Base-by-base conservation (phyloP, 495 filamentous ascomycete species). In the Delitschia confertaspora region DNA sequence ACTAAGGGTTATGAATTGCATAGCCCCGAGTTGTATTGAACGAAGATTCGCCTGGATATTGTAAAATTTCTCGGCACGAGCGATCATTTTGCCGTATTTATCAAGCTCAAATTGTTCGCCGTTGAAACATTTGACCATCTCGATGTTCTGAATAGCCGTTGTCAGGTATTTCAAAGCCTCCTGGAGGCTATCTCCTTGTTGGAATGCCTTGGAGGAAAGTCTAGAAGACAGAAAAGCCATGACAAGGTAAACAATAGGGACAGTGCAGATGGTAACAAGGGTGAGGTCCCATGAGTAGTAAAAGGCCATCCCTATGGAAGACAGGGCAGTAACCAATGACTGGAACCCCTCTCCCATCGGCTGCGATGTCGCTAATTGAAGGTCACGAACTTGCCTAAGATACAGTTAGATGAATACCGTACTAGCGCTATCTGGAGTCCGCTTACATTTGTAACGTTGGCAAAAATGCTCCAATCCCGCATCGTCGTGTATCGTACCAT, bases 121-220 rank as follows among this genome's bases (percentile, higher is more conserved):
- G 57, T 94, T 93, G 65, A 83, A 84, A 24, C 73, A 81, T 60
- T 95, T 96, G 53, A 96, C 86, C 0, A 83, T 77, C 44, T 93
- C 87, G 33, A 98, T 89, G 3, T 74, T 74, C 0, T 70, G 65
- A 9, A 88, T 73, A 0, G 86, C 76, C 18, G 72, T 80, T 21
- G 74, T 80, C 9, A 77, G 75, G 23, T 76, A 66, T 59, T 88
- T 88, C 0, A 87, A 79, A 0, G 88, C 86, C 41, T 69, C 57
- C 3, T 72, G 70, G 0, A 95, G 74, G 48, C 84, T 74, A 0
- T 57, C 55, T 49, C 81, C 77, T 57, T 98, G 89, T 9, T 56
- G 65, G 45, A 76, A 71, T 24, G 93, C 81, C 22, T 73, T 77
- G 5, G 71, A 56, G 38, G 81, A 76, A 38, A 91, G 73, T 33